Conservation (phyloP, 2,329 filamentous ascomycete species). For the Botryotinia convoluta region DNA sequence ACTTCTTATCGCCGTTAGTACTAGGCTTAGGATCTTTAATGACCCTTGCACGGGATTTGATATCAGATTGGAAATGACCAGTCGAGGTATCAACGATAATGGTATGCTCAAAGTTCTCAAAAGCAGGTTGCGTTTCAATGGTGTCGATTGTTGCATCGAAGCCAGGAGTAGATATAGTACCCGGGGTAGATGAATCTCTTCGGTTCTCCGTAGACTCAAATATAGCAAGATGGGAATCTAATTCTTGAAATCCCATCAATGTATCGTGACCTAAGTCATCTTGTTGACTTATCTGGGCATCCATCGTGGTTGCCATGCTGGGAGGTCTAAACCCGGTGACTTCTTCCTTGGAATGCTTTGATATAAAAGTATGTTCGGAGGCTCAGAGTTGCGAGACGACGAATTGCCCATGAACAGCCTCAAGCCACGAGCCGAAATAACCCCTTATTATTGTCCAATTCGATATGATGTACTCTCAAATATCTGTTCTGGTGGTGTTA, state of each 20-base stretch:
- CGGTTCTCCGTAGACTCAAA: slow-evolving; percentile 35
- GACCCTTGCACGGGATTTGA: slow-evolving; percentile 25
- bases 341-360: slow-evolving; percentile 35
- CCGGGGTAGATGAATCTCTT: slow-evolving; percentile 34
- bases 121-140: slow-evolving; percentile 21
- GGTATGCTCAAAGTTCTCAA: slow-evolving; percentile 29
- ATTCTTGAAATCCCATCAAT: slow-evolving; percentile 40
- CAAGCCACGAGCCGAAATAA: slow-evolving; percentile 28
- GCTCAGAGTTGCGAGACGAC: slow-evolving; percentile 32
- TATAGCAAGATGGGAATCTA: slow-evolving; percentile 41
- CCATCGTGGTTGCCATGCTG: slow-evolving; percentile 40
- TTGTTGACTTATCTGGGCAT: slow-evolving; percentile 37
- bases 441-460: slow-evolving; percentile 21
- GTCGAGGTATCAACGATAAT: slow-evolving; percentile 33
- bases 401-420: slow-evolving; percentile 35
- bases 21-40: slow-evolving; percentile 26
- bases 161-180: slow-evolving; percentile 33
- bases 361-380: slow-evolving; percentile 33
- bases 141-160: slow-evolving; percentile 31
- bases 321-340: slow-evolving; percentile 39
- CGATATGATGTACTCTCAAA: slow-evolving; percentile 19
- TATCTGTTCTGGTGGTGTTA: slow-evolving; percentile 29
- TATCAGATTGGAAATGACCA: slow-evolving; percentile 20
- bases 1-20: slow-evolving; percentile 28
- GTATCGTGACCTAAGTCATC: slow-evolving; percentile 35